Conservation (phyloP, 2,329 filamentous ascomycete species). For the Aspergillus piperis region DNA sequence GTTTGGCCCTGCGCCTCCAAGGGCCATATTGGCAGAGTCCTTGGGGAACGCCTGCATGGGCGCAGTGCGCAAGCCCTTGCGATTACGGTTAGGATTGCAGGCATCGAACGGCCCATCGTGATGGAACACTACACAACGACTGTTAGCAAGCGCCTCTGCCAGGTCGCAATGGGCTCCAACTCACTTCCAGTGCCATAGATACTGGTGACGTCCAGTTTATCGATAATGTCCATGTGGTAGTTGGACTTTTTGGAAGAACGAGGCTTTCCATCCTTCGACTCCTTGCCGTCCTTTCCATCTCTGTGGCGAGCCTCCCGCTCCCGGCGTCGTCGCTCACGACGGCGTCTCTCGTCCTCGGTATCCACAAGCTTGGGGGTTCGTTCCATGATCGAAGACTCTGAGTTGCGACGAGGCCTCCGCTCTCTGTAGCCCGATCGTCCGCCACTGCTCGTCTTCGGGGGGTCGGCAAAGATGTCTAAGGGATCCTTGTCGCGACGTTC, state of each 20-base stretch:
- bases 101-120: slow-evolving; percentile 98
- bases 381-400: slow-evolving; percentile 63
- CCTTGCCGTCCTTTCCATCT: slow-evolving; percentile 36
- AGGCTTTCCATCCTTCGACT: slow-evolving; percentile 37
- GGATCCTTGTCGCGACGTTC: slow-evolving; percentile 33
- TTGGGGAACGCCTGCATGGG: slow-evolving; percentile 97
- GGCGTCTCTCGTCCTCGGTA: slow-evolving; percentile 53
- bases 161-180: slow-evolving; percentile 31
- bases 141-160: slow-evolving; percentile 9
- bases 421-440: slow-evolving; percentile 35
- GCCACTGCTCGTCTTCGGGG: slow-evolving; percentile 32
- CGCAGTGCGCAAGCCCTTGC: slow-evolving; percentile 75
- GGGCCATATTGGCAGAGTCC: slow-evolving; percentile 85
- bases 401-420: slow-evolving; percentile 59
- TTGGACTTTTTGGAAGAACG: slow-evolving; percentile 43
- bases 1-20: slow-evolving; percentile 84
- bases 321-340: slow-evolving; percentile 51
- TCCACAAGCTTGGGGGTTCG: slow-evolving; percentile 50
- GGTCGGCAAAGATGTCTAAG: slow-evolving; percentile 54
- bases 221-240: slow-evolving; percentile 76
- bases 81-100: slow-evolving; percentile 90
- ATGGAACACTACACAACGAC: slow-evolving; percentile 73
- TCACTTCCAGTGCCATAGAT: slow-evolving; percentile 89
- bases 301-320: slow-evolving; percentile 51
- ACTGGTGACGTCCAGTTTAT: slow-evolving; percentile 93